These are phyloP conservation scores for Phaeosphaeriaceae sp. DNA, from an alignment of 2,329 filamentous ascomycete species.

Conservation along the genomic window DNA sequence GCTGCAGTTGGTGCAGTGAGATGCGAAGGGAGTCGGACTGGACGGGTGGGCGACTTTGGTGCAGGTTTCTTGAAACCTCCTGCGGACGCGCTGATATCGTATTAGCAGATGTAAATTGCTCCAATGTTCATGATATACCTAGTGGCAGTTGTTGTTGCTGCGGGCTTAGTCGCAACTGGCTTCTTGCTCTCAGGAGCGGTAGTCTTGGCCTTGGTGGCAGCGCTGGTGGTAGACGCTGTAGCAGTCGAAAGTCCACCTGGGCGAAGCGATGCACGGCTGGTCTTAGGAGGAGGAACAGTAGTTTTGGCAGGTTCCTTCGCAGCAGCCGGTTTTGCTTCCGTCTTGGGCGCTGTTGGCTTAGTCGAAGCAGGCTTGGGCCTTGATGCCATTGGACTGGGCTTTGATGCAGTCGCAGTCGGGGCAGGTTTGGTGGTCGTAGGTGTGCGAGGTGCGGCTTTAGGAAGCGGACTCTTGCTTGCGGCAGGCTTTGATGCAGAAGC, in stretches of 20 bases:
- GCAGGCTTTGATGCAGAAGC: constrained; percentile 29
- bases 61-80: constrained; percentile 47
- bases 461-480: constrained; percentile 42
- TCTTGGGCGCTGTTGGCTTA: constrained; percentile 23
- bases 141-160: constrained; percentile 13
- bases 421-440: constrained; percentile 36
- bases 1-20: constrained; percentile 74
- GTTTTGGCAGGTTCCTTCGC: constrained; percentile 32
- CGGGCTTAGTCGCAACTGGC: constrained; percentile 23
- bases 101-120: constrained; percentile 9
- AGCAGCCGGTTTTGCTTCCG: constrained; percentile 22
- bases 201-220: constrained; percentile 19
- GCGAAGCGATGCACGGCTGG: constrained; percentile 35
- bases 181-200: constrained; percentile 33
- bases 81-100: constrained; percentile 25
- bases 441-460: constrained; percentile 37
- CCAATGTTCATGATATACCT: constrained; percentile 14
- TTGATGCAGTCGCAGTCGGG: constrained; percentile 22
- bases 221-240: constrained; percentile 32
- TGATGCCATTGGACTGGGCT: constrained; percentile 28
- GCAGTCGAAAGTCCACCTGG: constrained; percentile 27
- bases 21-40: constrained; percentile 70
- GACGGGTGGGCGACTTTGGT: constrained; percentile 70
- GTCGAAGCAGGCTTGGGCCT: constrained; percentile 31
- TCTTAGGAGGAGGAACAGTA: constrained; percentile 24